phyloP scores from a whole-genome alignment of 768 basidiomycete species.

The Phylloporus sp. region DNA sequence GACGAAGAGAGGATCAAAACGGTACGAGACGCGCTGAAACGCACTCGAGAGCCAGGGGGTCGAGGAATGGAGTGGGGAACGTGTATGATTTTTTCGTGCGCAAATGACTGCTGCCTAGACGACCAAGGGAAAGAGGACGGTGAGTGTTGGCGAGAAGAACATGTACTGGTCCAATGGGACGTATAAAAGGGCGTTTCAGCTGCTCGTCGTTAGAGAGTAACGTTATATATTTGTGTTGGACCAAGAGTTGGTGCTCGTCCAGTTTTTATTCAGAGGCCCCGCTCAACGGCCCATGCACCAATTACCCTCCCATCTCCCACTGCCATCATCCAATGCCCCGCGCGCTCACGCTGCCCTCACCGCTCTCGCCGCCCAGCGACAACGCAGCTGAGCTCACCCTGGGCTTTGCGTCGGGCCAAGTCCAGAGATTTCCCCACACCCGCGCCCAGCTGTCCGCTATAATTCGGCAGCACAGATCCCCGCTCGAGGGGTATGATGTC shows the following conservation, averaged over 20 bases:
- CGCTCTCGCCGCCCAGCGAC: slow-evolving; percentile 18
- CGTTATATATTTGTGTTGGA: slow-evolving; percentile 25
- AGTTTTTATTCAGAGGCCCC: slow-evolving; percentile 16
- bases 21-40: slow-evolving; percentile 54
- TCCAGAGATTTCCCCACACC: slow-evolving; percentile 70
- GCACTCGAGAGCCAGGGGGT: slow-evolving; percentile 39
- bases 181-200: slow-evolving; percentile 33
- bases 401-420: slow-evolving; percentile 14
- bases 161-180: slow-evolving; percentile 76
- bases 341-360: slow-evolving; percentile 20
- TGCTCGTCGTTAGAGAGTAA: slow-evolving; percentile 2
- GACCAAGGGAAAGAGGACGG: slow-evolving; percentile 38
- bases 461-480: slow-evolving; percentile 65
- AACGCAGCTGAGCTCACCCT: slow-evolving; percentile 15
- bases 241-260: slow-evolving; percentile 9
- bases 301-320: slow-evolving; percentile 19
- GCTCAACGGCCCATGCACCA: slow-evolving; percentile 22
- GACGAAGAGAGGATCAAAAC: slow-evolving; percentile 69
- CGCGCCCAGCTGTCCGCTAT: slow-evolving; percentile 75
- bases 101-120: slow-evolving; percentile 65
- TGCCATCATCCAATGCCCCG: slow-evolving; percentile 23
- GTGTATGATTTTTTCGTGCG: slow-evolving; percentile 84
- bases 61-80: slow-evolving; percentile 95
- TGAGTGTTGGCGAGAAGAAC: slow-evolving; percentile 67
- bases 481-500: slow-evolving; percentile 50